Evolutionary conservation across 2,329 filamentous ascomycete genomes (phyloP).

Genomic region (Onygenales sp.): DNA sequence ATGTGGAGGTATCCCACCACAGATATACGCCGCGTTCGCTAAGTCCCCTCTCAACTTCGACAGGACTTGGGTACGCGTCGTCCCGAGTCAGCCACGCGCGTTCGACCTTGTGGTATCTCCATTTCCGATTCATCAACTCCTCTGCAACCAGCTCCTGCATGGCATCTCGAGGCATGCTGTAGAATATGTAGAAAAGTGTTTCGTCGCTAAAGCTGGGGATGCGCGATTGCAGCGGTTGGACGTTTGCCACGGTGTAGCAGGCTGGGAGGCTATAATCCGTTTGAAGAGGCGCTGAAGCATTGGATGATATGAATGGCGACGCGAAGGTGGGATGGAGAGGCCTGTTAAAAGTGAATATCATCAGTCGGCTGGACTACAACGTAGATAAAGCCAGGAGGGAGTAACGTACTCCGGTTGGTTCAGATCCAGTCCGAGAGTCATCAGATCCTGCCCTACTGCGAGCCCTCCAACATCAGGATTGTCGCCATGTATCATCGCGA

Average conservation of each 20-base stretch:
- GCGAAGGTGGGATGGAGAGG: conserved; percentile 56
- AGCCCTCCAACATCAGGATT: conserved; percentile 44
- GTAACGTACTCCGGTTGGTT: conserved; percentile 49
- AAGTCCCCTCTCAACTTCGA: conserved; percentile 38
- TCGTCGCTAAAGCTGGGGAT: conserved; percentile 53
- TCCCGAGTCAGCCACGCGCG: conserved; percentile 43
- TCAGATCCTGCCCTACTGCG: conserved; percentile 55
- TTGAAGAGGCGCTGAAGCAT: conserved; percentile 48
- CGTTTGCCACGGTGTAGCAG: conserved; percentile 58
- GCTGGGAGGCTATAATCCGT: conserved; percentile 54
- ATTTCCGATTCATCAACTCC: conserved; percentile 48
- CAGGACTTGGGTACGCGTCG: conserved; percentile 37
- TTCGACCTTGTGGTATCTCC: conserved; percentile 45
- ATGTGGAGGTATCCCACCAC: conserved; percentile 40
- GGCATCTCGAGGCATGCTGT: conserved; percentile 56
- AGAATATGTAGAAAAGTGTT: conserved; percentile 62
- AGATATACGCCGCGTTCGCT: conserved; percentile 44
- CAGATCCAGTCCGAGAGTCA: conserved; percentile 54
- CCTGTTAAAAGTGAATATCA: conserved; percentile 27
- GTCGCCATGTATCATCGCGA: conserved; percentile 47
- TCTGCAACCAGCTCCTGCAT: conserved; percentile 57
- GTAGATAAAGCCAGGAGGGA: background rate
- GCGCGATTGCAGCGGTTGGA: conserved; percentile 50
- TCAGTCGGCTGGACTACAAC: background rate
- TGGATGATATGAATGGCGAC: conserved; percentile 51